These are phyloP conservation scores for Aspergillus bombycis DNA, from an alignment of 2,329 filamentous ascomycete genomes.

Conservation along the genomic window DNA sequence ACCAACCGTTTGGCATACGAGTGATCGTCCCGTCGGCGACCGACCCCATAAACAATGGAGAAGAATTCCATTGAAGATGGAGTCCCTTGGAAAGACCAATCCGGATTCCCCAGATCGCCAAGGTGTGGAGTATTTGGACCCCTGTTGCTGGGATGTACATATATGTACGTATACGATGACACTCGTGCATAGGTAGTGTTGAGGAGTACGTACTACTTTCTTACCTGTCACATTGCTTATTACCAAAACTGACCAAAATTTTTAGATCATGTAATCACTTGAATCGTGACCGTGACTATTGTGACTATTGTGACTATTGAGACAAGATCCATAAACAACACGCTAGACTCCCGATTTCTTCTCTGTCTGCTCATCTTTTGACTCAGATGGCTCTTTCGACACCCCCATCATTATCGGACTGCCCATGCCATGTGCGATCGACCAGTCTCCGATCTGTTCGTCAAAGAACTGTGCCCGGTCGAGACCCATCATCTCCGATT, in stretches of 20 bases:
- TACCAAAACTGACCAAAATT: background rate
- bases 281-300: background rate
- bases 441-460: slow-evolving; percentile 60
- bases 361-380: slow-evolving; percentile 12
- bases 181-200: background rate
- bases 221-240: background rate
- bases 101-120: background rate
- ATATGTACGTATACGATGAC: background rate
- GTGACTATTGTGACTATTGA: background rate
- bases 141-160: background rate
- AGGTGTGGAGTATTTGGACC: background rate
- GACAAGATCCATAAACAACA: fast-evolving
- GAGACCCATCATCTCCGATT: slow-evolving; percentile 59
- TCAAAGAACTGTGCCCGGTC: slow-evolving; percentile 60
- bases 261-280: background rate
- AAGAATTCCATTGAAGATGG: background rate
- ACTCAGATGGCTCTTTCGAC: slow-evolving; percentile 16
- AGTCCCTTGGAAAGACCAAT: background rate
- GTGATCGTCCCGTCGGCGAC: background rate
- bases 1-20: background rate
- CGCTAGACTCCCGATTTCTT: slow-evolving; percentile 4
- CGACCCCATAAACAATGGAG: background rate
- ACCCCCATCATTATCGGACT: slow-evolving; percentile 19
- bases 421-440: slow-evolving; percentile 31
- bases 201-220: background rate